Percentiles rank a stretch among this genome's conserved stretches.
Evolutionary conservation across 306 rosid species (phyloP).

Genomic region (Corylus avellana): DNA sequence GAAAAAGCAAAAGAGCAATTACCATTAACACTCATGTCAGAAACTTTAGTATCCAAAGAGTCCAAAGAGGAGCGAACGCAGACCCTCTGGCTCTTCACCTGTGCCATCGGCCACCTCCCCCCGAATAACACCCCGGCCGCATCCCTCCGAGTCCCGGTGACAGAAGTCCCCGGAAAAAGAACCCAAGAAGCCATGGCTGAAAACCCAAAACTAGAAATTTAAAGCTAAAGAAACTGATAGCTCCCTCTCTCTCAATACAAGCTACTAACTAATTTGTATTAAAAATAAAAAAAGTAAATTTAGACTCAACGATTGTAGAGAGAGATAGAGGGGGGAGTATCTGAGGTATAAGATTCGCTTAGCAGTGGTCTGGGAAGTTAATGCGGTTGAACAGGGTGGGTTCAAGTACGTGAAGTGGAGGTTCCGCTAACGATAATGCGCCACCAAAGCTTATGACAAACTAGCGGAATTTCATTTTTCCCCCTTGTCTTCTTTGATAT

Average conservation of each 20-base stretch:
- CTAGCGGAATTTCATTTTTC: no score
- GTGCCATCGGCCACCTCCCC: slow-evolving; percentile 36
- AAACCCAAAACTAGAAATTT: not conserved
- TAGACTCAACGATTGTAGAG: not conserved
- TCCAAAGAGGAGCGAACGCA: slow-evolving; percentile 78
- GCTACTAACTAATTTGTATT: not conserved
- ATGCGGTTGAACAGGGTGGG: not conserved
- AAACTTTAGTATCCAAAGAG: slow-evolving; percentile 78
- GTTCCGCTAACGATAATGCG: slow-evolving; percentile 24
- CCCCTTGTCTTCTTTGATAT: no score
- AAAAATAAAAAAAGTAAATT: not conserved
- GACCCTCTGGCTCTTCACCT: slow-evolving; percentile 30
- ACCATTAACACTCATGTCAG: slow-evolving; percentile 92
- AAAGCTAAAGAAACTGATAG: not conserved
- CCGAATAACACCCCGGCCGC: slow-evolving; percentile 27
- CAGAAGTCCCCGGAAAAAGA: slow-evolving; percentile 53
- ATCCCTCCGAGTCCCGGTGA: slow-evolving; percentile 41
- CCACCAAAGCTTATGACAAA: not conserved
- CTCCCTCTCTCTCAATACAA: not conserved
- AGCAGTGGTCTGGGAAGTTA: slow-evolving; percentile 2
- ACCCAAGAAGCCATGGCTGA: slow-evolving; percentile 62
- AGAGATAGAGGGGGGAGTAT: not conserved
- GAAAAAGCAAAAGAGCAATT: not conserved
- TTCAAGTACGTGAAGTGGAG: not conserved
- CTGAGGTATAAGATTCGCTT: not conserved